Base-by-base conservation (phyloP, 1,284 basidiomycete genomes). In the Cutaneotrichosporon sp. region DNA sequence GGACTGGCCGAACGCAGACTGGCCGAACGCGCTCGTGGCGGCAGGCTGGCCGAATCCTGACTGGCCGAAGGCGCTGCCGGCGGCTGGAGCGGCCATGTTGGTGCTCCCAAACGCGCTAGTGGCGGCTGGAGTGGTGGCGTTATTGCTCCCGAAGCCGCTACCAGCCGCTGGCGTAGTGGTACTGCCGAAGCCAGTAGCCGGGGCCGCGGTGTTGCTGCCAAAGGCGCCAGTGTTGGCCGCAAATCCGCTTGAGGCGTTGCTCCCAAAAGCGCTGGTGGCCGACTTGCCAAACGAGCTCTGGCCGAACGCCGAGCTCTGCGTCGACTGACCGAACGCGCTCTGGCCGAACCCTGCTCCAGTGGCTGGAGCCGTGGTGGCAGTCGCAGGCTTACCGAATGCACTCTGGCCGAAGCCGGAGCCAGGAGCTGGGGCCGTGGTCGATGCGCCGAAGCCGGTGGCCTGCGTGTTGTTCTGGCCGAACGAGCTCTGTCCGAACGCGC, bases 371-470 rank as follows among this genome's bases (percentile, higher is more conserved):
- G 50, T 14, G 9, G 22, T 51, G 4, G 26, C 42, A 21, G 49
- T n/a, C 9, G 57, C 55, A 22, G 70, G 58, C n/a, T 68, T 64
- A 9, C 76, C 76, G 51, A 79, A 79, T 1, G 74, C 67, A 42
- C 76, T 63, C 22, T 56, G 55, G 16, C 72, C 70, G 60, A 72
- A 72, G 10, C 66, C 68, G 16, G 71, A 66, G 34, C 42, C 42
- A 18, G 42, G 16, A 4, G 18, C 16, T n/a, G 42, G 42, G 16
- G 40, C 40, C 11, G 18, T 69, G 60, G 1, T 78, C 76, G 60
- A 80, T 0, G 71, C 68, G 0, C 72, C 70, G 32, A 66, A 66
- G 5, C 64, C 69, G 5, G 31, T 26, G 55, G 18, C 26, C 34
- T 31, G 36, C 36, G 61, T 63, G 16, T 60, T 38, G 18, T 30